phyloP scores from a whole-genome alignment of 768 basidiomycete genomes.

The Pholiota conissans region DNA sequence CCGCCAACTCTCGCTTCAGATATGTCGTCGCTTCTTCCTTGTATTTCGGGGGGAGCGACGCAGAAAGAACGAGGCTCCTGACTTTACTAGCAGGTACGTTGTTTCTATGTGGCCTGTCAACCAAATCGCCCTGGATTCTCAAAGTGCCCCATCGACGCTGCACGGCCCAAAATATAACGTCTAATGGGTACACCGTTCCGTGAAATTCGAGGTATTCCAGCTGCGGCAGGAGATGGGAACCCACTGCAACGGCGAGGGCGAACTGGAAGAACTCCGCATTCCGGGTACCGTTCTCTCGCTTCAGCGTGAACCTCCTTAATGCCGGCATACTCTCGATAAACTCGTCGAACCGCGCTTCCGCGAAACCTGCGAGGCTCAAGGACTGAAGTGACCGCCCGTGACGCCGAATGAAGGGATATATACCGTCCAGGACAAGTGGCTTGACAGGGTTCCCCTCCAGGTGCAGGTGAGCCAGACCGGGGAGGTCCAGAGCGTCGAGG shows the following conservation, averaged over 20 bases:
- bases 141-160: neutral
- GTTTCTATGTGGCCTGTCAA: too few species aligned
- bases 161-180: neutral
- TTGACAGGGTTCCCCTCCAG: neutral
- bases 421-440: neutral
- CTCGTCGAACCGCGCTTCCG: neutral
- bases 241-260: neutral
- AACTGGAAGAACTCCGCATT: neutral
- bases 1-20: too few species aligned
- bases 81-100: too few species aligned
- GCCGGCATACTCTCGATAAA: neutral
- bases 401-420: neutral
- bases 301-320: neutral
- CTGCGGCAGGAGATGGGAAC: neutral
- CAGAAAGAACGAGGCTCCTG: too few species aligned
- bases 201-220: neutral
- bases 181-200: neutral
- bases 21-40: too few species aligned
- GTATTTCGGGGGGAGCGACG: too few species aligned
- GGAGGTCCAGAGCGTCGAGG: neutral
- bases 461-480: neutral
- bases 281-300: neutral
- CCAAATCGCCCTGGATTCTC: neutral
- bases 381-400: neutral
- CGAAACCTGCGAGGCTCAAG: neutral